Base-by-base conservation (phyloP, 306 rosid species). In the Cucumis cinereus region DNA sequence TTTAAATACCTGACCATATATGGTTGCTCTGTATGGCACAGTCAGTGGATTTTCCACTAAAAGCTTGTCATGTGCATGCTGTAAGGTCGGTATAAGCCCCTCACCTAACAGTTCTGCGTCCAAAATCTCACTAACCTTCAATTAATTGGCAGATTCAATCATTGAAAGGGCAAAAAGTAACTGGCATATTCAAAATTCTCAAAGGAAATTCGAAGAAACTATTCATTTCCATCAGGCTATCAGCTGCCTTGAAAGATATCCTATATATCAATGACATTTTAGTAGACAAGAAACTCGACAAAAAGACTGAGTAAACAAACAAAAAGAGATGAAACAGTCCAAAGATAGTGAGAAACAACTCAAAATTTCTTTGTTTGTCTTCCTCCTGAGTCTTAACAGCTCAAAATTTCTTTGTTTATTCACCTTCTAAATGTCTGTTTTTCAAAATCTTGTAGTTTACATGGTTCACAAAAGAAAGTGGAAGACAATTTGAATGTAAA, bases 21-120 rank as follows among this genome's bases (percentile, higher is more conserved):
- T 88, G 40, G 90, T 90, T 74, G 96, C 97, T 78, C 85, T 86
- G 77, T 84, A 87, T 4, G 98, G 98, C 80, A 93, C 97, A 0
- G 91, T 87, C 49, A 81, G 55, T 10, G 97, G 89, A 64, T 89
- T 88, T 84, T 91, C 88, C 75, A 87, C 90, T 77, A 93, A 83
- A 79, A 93, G 79, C 82, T 43, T 53, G 81, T 91, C 97, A 86
- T 91, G 90, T 0, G 98, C 98, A 81, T 93, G 96, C 56, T 90
- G 97, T 54, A 93, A 74, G 70, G 94, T 88, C 14, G 97, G 98
- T 82, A 93, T 91, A 71, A 93, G 93, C 80, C 98, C 98, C 85
- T 93, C 98, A 20, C 98, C 98, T 70, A 93, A 75, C 66, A 93
- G 83, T 69, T 93, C 98, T 1, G 98, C 90, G 82, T 93, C 96